Conservation (phyloP, 192 early-diverging fungal genomes). For the Rhizophagus sp. region DNA sequence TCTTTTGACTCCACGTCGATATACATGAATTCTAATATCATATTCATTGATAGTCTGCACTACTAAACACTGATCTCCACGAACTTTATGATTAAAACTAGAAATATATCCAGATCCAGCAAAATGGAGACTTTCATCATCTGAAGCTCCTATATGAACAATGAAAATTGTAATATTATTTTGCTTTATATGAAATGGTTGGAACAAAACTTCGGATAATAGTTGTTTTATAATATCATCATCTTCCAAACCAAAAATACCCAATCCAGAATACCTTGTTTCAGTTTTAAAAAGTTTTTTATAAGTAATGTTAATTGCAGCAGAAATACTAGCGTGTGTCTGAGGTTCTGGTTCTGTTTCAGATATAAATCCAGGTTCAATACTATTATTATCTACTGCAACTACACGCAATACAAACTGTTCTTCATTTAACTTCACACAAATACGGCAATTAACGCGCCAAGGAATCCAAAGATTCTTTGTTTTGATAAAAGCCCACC, state of each 20-base stretch:
- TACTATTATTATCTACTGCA: not conserved
- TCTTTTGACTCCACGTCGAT: not conserved
- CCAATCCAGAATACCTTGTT: not conserved
- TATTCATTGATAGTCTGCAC: slow-evolving; percentile 13
- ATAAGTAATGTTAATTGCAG: slow-evolving; percentile 10
- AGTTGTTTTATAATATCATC: slow-evolving; percentile 3
- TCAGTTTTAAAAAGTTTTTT: no score
- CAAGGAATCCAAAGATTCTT: not conserved
- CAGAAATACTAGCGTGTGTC: not conserved
- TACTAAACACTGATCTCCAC: not conserved
- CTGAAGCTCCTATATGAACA: not conserved
- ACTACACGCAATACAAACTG: not conserved
- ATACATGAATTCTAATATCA: no score
- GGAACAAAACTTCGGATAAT: not conserved
- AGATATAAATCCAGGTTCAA: slow-evolving; percentile 1
- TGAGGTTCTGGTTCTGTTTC: not conserved
- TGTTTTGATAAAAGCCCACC: not conserved
- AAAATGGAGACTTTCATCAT: slow-evolving; percentile 4
- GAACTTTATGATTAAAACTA: slow-evolving; percentile 1
- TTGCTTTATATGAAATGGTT: not conserved
- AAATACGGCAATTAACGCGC: not conserved
- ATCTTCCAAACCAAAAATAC: not conserved
- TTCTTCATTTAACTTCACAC: not conserved
- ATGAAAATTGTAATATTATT: slow-evolving; percentile 5
- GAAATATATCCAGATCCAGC: slow-evolving; percentile 2